Conservation (phyloP, 2,329 filamentous ascomycete species). For the Neopestalotiopsis rosae region DNA sequence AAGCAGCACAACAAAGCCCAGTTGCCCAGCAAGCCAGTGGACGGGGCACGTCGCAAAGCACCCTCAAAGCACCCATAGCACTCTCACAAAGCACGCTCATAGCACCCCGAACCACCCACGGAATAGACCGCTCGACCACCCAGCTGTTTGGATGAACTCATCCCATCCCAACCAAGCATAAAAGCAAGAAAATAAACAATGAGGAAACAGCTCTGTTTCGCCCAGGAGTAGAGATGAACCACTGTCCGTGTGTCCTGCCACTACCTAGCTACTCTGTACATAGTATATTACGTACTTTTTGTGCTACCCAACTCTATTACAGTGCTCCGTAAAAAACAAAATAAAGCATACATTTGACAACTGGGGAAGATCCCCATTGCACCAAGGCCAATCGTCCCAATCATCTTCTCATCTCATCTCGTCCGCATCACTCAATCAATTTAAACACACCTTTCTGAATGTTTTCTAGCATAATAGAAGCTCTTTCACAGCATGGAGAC, state of each 20-base stretch:
- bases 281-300: background rate
- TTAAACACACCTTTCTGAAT: background rate
- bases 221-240: background rate
- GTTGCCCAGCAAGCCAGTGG: no score
- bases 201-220: background rate
- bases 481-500: background rate
- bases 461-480: background rate
- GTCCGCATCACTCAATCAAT: slow-evolving; percentile 1
- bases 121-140: background rate
- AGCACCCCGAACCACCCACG: background rate
- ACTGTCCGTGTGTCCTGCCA: background rate
- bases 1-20: background rate
- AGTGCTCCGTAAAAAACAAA: slow-evolving; percentile 3
- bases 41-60: no score
- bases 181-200: background rate
- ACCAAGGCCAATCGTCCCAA: slow-evolving; percentile 1
- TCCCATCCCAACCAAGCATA: background rate
- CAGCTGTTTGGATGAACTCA: background rate
- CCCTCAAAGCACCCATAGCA: background rate
- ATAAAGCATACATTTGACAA: slow-evolving; percentile 1
- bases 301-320: background rate
- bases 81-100: background rate
- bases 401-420: background rate
- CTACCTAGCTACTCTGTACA: no score
- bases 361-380: background rate